Conservation (phyloP, 108 stramenopile genomes). For the Cyclostephanos tholiformis region DNA sequence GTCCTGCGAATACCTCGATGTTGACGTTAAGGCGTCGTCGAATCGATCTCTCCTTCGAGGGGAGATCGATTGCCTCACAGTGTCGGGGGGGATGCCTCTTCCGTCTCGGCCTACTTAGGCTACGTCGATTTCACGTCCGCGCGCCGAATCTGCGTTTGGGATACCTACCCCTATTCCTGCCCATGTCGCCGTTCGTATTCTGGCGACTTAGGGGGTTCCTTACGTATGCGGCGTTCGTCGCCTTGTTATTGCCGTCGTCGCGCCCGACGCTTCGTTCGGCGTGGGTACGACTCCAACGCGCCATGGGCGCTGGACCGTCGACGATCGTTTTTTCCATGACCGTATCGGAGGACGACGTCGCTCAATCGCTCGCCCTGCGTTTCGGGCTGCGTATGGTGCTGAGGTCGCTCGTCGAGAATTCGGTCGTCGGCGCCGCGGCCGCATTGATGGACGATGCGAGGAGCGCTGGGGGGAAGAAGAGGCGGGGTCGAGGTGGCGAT, state of each 20-base stretch:
- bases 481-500: not conserved
- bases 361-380: not conserved
- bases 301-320: not conserved
- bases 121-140: not conserved
- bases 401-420: conserved; percentile 17
- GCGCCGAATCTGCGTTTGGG: conserved; percentile 4
- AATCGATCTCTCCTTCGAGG: conserved; percentile 5
- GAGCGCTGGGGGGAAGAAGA: not conserved
- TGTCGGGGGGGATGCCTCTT: conserved; percentile 1
- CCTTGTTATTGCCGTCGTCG: not conserved
- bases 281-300: not conserved
- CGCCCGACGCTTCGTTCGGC: not conserved
- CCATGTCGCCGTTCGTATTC: conserved; percentile 5
- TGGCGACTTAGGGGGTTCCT: conserved; percentile 5
- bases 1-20: not conserved
- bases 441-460: conserved; percentile 4
- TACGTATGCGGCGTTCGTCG: not conserved
- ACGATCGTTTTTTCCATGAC: conserved; percentile 1
- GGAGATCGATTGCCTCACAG: not conserved
- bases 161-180: conserved; percentile 14
- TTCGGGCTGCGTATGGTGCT: conserved; percentile 13
- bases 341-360: not conserved
- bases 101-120: conserved; percentile 11
- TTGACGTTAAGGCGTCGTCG: conserved; percentile 6
- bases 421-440: conserved; percentile 19